These are phyloP conservation scores for Eucalyptus cloeziana DNA, from an alignment of 345 rosid genomes.

Conservation along the genomic window DNA sequence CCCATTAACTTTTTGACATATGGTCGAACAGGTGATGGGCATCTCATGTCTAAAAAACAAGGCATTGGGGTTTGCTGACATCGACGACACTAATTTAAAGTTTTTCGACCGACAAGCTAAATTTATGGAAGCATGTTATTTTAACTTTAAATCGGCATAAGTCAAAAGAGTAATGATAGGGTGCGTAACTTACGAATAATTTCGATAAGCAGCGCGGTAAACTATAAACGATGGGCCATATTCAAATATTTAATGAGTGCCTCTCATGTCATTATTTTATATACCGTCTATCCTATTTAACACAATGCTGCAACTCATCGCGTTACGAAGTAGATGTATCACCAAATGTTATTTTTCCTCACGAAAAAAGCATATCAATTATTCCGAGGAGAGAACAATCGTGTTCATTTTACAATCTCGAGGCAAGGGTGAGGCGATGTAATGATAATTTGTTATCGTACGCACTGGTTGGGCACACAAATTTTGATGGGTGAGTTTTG, in stretches of 20 bases:
- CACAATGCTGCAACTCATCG: not conserved
- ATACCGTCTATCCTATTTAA: not conserved
- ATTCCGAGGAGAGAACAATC: fast-evolving
- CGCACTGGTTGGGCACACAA: not conserved
- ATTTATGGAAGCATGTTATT: not conserved
- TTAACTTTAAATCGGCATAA: not conserved
- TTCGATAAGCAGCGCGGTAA: not conserved
- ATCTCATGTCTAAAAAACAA: not conserved
- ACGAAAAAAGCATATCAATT: not conserved
- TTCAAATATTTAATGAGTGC: not conserved
- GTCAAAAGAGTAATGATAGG: not conserved
- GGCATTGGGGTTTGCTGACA: not conserved
- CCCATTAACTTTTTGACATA: not conserved
- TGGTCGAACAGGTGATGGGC: not conserved
- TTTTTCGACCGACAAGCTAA: not conserved
- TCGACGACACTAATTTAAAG: not conserved
- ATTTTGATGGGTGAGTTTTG: not conserved
- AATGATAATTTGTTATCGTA: not conserved
- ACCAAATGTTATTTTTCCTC: not conserved
- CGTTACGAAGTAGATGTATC: not conserved
- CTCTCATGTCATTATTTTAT: not conserved
- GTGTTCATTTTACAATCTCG: not conserved
- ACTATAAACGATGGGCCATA: not conserved
- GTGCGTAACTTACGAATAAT: not conserved
- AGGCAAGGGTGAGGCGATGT: not conserved